Evolutionary conservation across 768 basidiomycete genomes (phyloP).

Genomic region (Gloeostereum incarnatum): DNA sequence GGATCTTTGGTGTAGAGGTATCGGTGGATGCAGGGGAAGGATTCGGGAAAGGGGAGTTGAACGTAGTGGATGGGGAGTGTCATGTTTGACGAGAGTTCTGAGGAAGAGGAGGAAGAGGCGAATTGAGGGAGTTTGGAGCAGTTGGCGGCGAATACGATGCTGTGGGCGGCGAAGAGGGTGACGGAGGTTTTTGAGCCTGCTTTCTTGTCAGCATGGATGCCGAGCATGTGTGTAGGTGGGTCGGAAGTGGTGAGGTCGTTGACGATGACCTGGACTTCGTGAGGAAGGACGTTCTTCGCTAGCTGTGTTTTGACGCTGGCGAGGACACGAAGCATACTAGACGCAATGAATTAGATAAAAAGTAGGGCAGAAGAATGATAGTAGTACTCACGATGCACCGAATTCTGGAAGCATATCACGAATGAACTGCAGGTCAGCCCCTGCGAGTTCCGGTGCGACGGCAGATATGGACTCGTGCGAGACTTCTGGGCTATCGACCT

Average conservation of each 20-base stretch:
- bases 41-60: conserved; percentile 50
- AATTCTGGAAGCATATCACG: conserved; percentile 31
- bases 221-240: conserved; percentile 46
- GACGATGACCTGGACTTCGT: conserved; percentile 32
- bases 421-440: conserved; percentile 28
- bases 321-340: conserved; percentile 30
- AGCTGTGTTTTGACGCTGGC: conserved; percentile 23
- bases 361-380: background rate
- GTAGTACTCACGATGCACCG: conserved; percentile 28
- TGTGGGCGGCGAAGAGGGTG: conserved; percentile 59
- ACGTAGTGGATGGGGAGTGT: conserved; percentile 55
- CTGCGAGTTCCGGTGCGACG: conserved; percentile 31
- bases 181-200: conserved; percentile 16
- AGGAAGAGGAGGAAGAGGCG: conserved; percentile 16
- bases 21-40: conserved; percentile 47
- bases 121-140: conserved; percentile 57
- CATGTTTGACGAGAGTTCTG: conserved; percentile 23
- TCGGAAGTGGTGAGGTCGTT: conserved; percentile 18
- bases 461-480: conserved; percentile 28
- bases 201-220: conserved; percentile 23
- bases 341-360: conserved; percentile 3
- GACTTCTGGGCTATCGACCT: conserved; percentile 29
- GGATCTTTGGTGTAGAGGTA: conserved; percentile 62
- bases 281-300: conserved; percentile 24
- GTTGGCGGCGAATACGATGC: conserved; percentile 58